Evolutionary conservation across 768 basidiomycete species (phyloP).

Genomic region (Amanita rimosa): DNA sequence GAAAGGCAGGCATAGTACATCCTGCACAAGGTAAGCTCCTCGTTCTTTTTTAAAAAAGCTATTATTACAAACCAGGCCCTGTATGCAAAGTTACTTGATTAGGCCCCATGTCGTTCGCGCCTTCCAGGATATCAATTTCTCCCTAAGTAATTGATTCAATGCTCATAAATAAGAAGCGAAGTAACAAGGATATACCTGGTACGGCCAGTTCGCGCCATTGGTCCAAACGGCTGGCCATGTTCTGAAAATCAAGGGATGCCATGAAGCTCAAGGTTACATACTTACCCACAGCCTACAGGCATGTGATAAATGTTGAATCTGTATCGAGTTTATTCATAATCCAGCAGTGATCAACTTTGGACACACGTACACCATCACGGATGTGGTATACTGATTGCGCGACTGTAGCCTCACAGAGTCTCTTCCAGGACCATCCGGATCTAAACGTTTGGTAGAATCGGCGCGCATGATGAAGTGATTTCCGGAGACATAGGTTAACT

Average conservation of each 20-base stretch:
- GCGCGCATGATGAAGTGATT: constrained; percentile 45
- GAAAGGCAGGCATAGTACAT: constrained; percentile 41
- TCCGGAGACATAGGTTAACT: constrained; percentile 45
- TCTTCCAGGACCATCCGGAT: constrained; percentile 38
- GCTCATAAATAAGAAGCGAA: background rate
- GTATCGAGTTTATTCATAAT: background rate
- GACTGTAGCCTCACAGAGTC: constrained; percentile 47
- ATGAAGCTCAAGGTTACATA: constrained; percentile 2
- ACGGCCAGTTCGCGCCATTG: constrained; percentile 39
- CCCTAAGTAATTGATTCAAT: constrained; percentile 18
- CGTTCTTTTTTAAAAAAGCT: background rate
- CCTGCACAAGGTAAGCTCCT: constrained; percentile 15
- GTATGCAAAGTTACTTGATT: constrained; percentile 51
- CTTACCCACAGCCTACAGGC: constrained; percentile 48
- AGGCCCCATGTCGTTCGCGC: constrained; percentile 43
- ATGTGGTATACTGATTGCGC: constrained; percentile 38
- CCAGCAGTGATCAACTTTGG: background rate
- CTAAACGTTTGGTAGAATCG: constrained; percentile 36
- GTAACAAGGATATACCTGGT: constrained; percentile 14
- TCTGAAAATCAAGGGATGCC: constrained; percentile 10
- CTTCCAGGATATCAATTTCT: constrained; percentile 44
- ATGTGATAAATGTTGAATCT: constrained; percentile 45
- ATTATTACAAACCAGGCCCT: constrained; percentile 22
- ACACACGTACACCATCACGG: constrained; percentile 38
- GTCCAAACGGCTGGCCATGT: constrained; percentile 52